phyloP scores from a whole-genome alignment of 768 basidiomycete species.

The Auricularia sp. region DNA sequence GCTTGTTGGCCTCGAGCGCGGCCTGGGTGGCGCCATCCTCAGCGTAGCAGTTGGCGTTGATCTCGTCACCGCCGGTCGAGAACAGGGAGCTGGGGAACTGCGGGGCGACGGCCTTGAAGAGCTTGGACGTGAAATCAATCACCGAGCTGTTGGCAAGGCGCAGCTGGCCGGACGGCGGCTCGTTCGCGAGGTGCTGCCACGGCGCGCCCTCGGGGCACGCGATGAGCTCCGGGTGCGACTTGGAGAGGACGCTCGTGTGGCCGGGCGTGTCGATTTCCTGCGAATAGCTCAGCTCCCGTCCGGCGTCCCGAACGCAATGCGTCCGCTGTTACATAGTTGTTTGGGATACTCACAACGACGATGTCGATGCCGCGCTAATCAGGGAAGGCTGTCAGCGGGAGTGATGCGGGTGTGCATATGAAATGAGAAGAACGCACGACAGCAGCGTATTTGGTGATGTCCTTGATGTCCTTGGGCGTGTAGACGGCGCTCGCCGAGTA shows the following conservation, averaged over 20 bases:
- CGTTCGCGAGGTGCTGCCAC: slow-evolving; percentile 43
- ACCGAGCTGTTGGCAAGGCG: slow-evolving; percentile 55
- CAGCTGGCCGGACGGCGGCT: slow-evolving; percentile 78
- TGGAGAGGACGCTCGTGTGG: slow-evolving; percentile 57
- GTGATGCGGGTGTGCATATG: not conserved
- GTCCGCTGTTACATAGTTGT: not conserved
- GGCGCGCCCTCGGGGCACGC: slow-evolving; percentile 41
- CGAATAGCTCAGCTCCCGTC: too few species aligned
- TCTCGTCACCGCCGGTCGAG: slow-evolving; percentile 74
- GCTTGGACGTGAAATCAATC: slow-evolving; percentile 42
- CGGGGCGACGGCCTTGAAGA: slow-evolving; percentile 39
- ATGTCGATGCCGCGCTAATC: slow-evolving; percentile 61
- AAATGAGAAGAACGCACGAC: slow-evolving; percentile 36
- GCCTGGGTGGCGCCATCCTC: slow-evolving; percentile 50
- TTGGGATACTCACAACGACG: slow-evolving; percentile 29
- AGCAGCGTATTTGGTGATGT: slow-evolving; percentile 58
- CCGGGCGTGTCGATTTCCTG: slow-evolving; percentile 81
- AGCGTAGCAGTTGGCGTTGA: slow-evolving; percentile 57
- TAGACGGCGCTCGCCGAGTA: slow-evolving; percentile 52
- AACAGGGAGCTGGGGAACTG: slow-evolving; percentile 52
- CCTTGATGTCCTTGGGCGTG: slow-evolving; percentile 40
- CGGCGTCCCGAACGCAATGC: not conserved
- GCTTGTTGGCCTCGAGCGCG: slow-evolving; percentile 36
- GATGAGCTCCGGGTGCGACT: slow-evolving; percentile 61
- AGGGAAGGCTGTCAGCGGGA: not conserved